Evolutionary conservation across 345 rosid species (phyloP), one percentile per base, ranked within the genome.

Genomic region (Physaria fendleri): DNA sequence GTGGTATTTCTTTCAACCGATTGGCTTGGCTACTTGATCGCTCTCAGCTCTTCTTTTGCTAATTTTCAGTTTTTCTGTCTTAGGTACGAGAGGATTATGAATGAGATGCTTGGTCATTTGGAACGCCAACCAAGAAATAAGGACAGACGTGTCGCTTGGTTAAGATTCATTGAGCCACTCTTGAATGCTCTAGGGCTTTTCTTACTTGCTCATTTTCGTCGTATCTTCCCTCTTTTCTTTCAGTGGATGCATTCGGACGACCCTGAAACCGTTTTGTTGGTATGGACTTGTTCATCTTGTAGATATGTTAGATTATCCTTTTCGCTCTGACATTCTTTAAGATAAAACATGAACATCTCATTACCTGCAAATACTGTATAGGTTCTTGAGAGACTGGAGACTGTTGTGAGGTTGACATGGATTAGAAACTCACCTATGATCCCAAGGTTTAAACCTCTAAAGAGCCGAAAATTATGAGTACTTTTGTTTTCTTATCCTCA

Each of bases 171-270:
- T 20, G 96, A 85, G 66, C 90, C 90, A 25, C 78, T 88, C 39
- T 75, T 92, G 47, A 74, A 77, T 6, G 62, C 75, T 65, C 20
- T 79, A 0, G 90, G 95, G 56, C 88, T 92, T 53, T 72, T 92
- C 56, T 67, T 92, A 25, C 68, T 88, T 52, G 84, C 82, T 75
- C 90, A 92, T 67, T 85, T 84, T 64, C 81, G 87, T 69, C 79
- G 81, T 23, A 69, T 88, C 43, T 88, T 88, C 47, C 90, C 88
- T 14, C 96, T 88, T 38, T 66, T 92, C 74, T 88, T 88, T 55
- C 71, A 65, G 33, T 92, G 96, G 95, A 81, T 92, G 78, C 98
- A 85, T 74, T 87, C 81, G 45, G 93, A 85, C 57, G 92, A 85
- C 18, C 78, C 80, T 21, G 85, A 88, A 79, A 92, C 90, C 30